phyloP scores from a whole-genome alignment of 2,329 filamentous ascomycete genomes.

The Sarocladiaceae sp. region DNA sequence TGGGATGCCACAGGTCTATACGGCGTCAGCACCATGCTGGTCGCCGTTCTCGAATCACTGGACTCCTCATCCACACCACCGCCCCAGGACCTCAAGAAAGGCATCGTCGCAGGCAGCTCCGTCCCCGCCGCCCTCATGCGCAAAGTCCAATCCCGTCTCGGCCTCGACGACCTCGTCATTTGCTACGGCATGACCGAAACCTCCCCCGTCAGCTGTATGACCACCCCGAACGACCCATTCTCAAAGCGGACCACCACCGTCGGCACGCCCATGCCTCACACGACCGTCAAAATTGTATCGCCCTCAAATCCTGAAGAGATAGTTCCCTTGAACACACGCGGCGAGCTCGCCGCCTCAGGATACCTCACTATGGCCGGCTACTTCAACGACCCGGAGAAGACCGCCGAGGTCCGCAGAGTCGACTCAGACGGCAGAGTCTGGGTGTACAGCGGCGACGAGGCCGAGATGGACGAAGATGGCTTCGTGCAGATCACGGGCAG shows the following conservation, averaged over 20 bases:
- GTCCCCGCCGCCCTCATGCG: conserved; percentile 79
- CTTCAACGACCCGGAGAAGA: conserved; percentile 66
- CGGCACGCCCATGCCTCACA: conserved; percentile 78
- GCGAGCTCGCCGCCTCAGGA: conserved; percentile 77
- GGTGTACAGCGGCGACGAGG: conserved; percentile 94
- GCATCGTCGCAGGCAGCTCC: conserved; percentile 83
- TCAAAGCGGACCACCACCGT: conserved; percentile 69
- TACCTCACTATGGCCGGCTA: conserved; percentile 92
- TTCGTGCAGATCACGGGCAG: conserved; percentile 85
- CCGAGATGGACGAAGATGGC: conserved; percentile 72
- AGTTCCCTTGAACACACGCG: conserved; percentile 58
- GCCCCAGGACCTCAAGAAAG: conserved; percentile 59
- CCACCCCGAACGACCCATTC: conserved; percentile 66
- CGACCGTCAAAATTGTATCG: conserved; percentile 68
- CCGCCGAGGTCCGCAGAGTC: conserved; percentile 54
- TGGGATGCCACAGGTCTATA: conserved; percentile 62
- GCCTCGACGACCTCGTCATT: conserved; percentile 77
- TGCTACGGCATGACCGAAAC: conserved; percentile 98
- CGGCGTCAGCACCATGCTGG: conserved; percentile 92
- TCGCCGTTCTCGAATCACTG: conserved; percentile 76
- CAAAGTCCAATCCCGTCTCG: conserved; percentile 64
- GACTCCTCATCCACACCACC: conserved; percentile 24
- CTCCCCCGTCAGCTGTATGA: conserved; percentile 73
- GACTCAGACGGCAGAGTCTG: conserved; percentile 55
- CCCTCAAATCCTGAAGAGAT: conserved; percentile 51